Evolutionary conservation across 441 rosid genomes (phyloP).

Genomic region (Pelargonium myrrhifolium): DNA sequence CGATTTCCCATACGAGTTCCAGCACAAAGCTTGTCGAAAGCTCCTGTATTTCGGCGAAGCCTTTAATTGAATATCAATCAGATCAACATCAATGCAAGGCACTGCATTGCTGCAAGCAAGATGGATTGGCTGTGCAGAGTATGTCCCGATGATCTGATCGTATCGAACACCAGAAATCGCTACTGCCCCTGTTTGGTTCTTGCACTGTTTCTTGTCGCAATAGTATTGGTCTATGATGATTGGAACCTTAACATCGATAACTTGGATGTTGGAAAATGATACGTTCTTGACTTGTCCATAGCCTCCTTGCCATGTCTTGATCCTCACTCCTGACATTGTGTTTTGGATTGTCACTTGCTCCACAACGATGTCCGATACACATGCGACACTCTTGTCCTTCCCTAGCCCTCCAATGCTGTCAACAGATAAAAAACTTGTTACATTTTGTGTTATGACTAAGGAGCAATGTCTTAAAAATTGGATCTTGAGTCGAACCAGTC

Average conservation of each 20-base stretch:
- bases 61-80: conserved; percentile 46
- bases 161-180: conserved; percentile 56
- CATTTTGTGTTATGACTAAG: no score
- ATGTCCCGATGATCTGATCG: conserved; percentile 54
- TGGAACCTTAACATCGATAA: conserved; percentile 56
- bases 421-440: background rate
- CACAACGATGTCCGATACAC: conserved; percentile 59
- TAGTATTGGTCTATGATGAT: conserved; percentile 76
- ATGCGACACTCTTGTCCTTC: conserved; percentile 62
- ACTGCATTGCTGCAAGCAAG: conserved; percentile 61
- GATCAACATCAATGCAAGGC: conserved; percentile 67
- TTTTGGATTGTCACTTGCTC: conserved; percentile 45
- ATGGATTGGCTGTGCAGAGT: conserved; percentile 50
- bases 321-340: conserved; percentile 66
- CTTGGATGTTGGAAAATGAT: conserved; percentile 62
- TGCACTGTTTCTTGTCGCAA: conserved; percentile 67
- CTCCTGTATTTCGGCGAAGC: conserved; percentile 34
- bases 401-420: conserved; percentile 73
- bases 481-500: no score
- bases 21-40: conserved; percentile 45
- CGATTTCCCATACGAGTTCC: conserved; percentile 79
- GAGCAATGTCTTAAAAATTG: no score
- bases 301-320: conserved; percentile 97
- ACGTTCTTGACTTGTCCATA: conserved; percentile 70
- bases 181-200: conserved; percentile 67